Evolutionary conservation across 495 filamentous ascomycete species (phyloP).

Genomic region (Rostrohypoxylon terebratum): DNA sequence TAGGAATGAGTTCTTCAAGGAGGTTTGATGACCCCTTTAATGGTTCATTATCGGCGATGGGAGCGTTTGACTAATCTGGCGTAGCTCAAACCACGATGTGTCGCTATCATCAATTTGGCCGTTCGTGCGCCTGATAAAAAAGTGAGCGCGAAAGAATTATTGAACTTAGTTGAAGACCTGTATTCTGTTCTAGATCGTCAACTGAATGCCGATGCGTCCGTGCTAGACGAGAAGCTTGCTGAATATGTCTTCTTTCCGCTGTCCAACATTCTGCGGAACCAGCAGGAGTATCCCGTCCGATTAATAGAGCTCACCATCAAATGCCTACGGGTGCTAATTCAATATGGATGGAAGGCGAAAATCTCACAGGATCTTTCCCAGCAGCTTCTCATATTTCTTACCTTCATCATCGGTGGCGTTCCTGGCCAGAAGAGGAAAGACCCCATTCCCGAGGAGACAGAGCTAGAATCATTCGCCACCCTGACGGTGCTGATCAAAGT

Average conservation of each 20-base stretch:
- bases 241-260: conserved; percentile 97
- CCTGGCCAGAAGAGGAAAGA: conserved; percentile 62
- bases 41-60: neutral
- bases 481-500: conserved; percentile 57
- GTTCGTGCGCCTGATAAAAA: conserved; percentile 69
- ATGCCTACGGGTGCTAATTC: conserved; percentile 77
- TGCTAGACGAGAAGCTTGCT: conserved; percentile 83
- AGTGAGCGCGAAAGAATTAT: conserved; percentile 65
- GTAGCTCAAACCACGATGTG: conserved; percentile 80
- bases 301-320: conserved; percentile 80
- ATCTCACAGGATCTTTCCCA: conserved; percentile 77
- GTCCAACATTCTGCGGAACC: conserved; percentile 83
- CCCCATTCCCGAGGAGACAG: conserved; percentile 74
- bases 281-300: conserved; percentile 75
- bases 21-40: conserved; percentile 43
- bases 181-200: conserved; percentile 64
- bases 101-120: conserved; percentile 78
- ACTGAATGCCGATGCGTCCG: conserved; percentile 59
- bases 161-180: conserved; percentile 66
- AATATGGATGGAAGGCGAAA: conserved; percentile 78
- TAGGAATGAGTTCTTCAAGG: conserved; percentile 58
- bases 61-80: conserved; percentile 27
- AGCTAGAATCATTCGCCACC: conserved; percentile 62
- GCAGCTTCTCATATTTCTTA: conserved; percentile 87
- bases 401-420: conserved; percentile 80